phyloP scores from a whole-genome alignment of 2,329 filamentous ascomycete species.

The Xylariaceae sp. region DNA sequence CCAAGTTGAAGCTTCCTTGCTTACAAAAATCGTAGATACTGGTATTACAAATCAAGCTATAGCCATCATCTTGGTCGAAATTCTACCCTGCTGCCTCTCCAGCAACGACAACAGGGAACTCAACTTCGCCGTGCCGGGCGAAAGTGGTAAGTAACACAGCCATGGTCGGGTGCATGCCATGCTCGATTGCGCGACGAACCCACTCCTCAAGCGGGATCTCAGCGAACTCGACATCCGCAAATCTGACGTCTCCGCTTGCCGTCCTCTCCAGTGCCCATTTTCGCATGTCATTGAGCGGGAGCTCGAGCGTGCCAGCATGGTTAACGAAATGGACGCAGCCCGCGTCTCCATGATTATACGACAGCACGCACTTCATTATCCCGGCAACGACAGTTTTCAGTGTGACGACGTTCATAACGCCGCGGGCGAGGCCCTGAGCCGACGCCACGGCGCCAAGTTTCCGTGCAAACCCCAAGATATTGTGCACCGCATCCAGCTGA shows the following conservation, averaged over 20 bases:
- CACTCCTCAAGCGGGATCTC: constrained; percentile 22
- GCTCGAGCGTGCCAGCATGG: not conserved
- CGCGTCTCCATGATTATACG: not conserved
- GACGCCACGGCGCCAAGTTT: constrained; percentile 12
- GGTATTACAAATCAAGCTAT: no score
- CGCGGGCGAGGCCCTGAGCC: no score
- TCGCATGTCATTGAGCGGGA: not conserved
- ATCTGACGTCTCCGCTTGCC: not conserved
- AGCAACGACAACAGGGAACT: not conserved
- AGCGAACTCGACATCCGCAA: no score
- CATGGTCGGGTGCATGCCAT: constrained; percentile 26
- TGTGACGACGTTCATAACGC: no score
- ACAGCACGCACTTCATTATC: constrained; percentile 10
- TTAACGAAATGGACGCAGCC: not conserved
- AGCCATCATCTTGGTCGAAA: no score
- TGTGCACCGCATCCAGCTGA: not conserved
- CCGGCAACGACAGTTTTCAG: no score
- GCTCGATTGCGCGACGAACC: constrained; percentile 16
- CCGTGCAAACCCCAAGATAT: not conserved
- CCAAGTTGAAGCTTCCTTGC: no score
- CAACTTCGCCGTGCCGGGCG: not conserved
- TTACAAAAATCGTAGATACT: no score
- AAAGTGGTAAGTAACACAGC: constrained; percentile 17
- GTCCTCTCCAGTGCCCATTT: not conserved
- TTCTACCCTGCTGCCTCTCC: no score